phyloP scores from a whole-genome alignment of 495 filamentous ascomycete species.

The Talaromyces liani region DNA sequence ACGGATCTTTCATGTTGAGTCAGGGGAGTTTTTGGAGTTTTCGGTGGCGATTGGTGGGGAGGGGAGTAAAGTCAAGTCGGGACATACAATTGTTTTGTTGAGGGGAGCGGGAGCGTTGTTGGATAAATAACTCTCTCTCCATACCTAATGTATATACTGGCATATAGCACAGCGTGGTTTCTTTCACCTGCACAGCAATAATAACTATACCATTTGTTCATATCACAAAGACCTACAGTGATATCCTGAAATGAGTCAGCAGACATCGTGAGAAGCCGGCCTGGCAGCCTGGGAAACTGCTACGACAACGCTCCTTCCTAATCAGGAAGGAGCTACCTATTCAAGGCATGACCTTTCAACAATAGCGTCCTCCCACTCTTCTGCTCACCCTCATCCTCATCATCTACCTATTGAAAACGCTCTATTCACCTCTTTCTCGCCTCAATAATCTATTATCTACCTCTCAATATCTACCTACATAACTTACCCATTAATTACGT shows the following conservation, averaged over 20 bases:
- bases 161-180: not conserved
- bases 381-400: not conserved
- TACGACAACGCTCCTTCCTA: not conserved
- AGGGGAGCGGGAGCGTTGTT: conserved; percentile 67
- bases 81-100: conserved; percentile 83
- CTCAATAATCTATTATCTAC: not conserved
- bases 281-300: not conserved
- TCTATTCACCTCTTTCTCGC: not conserved
- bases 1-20: conserved; percentile 86
- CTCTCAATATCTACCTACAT: not conserved
- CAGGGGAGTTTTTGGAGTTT: conserved; percentile 77
- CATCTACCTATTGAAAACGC: not conserved
- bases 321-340: not conserved
- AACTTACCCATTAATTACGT: not conserved
- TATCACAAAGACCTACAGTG: not conserved
- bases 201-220: not conserved
- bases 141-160: not conserved
- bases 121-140: conserved; percentile 20
- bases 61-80: conserved; percentile 47
- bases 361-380: not conserved
- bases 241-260: not conserved
- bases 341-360: not conserved
- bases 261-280: not conserved
- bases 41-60: conserved; percentile 65
- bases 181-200: not conserved